Base-by-base conservation (phyloP, 352 stramenopile species). In the Saprolegnia parasitica region DNA sequence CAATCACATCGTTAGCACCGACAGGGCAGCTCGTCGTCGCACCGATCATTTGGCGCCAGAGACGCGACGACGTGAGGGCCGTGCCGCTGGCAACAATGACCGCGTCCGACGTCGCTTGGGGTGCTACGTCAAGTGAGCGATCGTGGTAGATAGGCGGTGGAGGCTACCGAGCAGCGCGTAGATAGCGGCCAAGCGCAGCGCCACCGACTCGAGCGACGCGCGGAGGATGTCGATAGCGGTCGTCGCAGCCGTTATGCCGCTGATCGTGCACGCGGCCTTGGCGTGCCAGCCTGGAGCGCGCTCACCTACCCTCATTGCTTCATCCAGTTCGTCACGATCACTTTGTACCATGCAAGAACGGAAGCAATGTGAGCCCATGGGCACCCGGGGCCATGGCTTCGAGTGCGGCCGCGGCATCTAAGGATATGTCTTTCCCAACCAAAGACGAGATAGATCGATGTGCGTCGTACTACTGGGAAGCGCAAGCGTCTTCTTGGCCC, bases 211-310 rank as follows among this genome's bases (percentile, higher is more conserved):
- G 73, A 98, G 82, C 71, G 81, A 89, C 26, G 88, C 87, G 68
- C 92, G 91, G 26, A 98, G 73, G 29, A 98, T 75, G 58, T 98
- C 72, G n/a, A 86, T 77, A 5, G 92, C 76, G 20, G 81, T 96
- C 50, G 91, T 98, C 74, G 89, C 90, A 70, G 95, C 89, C 55
- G 80, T 98, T 64, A 98, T 88, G 52, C 91, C 92, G 20, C 80
- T 89, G 67, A 98, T 96, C 4, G 89, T 88, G 58, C 90, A 97
- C 4, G 81, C 90, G 13, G 95, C 93, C 65, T 95, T 84, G 35
- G 88, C 87, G 56, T 90, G 77, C 90, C 90, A 98, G 0, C 93
- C 95, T 16, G 93, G 96, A n/a, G 91, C 90, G 46, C 95, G 83
- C 75, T 98, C 95, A 16, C 86, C 71, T 74, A 32, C 9, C n/a